Evolutionary conservation across 176 grass and related monocot species (phyloP).

Genomic region (Raddia distichophylla): DNA sequence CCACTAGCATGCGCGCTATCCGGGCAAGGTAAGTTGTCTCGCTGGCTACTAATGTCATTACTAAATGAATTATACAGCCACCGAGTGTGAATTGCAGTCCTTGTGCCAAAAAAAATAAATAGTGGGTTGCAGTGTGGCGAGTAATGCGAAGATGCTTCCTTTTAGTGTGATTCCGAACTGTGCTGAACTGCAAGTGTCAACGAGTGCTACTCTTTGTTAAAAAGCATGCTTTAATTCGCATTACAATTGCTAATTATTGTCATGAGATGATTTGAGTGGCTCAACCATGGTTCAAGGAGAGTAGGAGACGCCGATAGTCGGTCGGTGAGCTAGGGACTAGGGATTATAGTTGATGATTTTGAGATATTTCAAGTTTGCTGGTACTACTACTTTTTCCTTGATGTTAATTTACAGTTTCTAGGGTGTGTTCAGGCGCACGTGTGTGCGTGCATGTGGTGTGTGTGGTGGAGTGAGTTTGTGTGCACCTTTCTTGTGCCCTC

Average conservation of each 20-base stretch:
- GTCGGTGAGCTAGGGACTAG: no score
- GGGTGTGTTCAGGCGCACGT: no score
- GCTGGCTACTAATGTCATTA: background rate
- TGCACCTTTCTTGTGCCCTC: no score
- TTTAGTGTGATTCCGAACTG: background rate
- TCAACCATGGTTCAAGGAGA: background rate
- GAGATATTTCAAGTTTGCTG: background rate
- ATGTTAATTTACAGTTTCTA: no score
- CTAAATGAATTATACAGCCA: background rate
- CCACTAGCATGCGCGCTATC: slow-evolving; percentile 96
- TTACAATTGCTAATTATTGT: background rate
- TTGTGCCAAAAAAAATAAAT: no score
- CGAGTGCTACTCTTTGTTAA: background rate
- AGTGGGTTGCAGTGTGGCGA: background rate
- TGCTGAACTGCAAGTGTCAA: background rate
- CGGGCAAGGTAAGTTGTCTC: slow-evolving; percentile 72
- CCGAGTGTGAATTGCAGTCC: background rate
- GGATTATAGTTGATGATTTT: background rate
- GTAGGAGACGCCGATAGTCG: no score
- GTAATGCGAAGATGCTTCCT: background rate
- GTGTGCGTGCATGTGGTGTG: no score
- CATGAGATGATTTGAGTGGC: background rate
- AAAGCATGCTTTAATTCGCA: background rate
- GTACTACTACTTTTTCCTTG: background rate
- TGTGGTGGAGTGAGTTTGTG: no score